Percentiles rank a stretch among this genome's conserved stretches.
These are phyloP conservation scores for Coriaria nepalensis DNA, from an alignment of 306 rosid species.

Conservation along the genomic window DNA sequence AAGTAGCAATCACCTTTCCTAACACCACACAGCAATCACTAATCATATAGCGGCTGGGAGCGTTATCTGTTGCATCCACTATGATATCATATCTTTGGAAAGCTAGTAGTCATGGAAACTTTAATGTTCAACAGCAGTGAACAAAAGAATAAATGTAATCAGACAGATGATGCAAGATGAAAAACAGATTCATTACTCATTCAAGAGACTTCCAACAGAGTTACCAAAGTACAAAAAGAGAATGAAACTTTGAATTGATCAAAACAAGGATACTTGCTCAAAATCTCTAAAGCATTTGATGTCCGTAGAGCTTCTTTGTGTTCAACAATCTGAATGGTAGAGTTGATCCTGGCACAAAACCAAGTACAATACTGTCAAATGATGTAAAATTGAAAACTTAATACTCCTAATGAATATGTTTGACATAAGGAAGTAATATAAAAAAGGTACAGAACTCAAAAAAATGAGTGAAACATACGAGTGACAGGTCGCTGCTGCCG, in stretches of 20 bases:
- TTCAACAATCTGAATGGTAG: conserved; percentile 64
- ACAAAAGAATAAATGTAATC: not conserved
- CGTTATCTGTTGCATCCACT: conserved; percentile 93
- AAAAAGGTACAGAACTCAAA: not conserved
- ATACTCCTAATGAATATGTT: too few relatives aligned
- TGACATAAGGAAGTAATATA: conserved; percentile 5
- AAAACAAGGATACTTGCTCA: conserved; percentile 63
- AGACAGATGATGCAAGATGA: not conserved
- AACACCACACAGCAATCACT: conserved; percentile 93
- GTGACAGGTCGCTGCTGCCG: conserved; percentile 78
- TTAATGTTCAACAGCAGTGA: conserved; percentile 5
- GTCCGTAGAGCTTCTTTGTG: conserved; percentile 70
- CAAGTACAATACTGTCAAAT: conserved; percentile 16
- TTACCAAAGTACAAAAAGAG: not conserved
- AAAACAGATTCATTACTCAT: not conserved
- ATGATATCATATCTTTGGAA: conserved; percentile 62
- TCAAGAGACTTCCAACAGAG: not conserved
- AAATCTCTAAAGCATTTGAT: conserved; percentile 73
- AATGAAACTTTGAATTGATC: not conserved
- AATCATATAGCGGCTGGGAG: conserved; percentile 92
- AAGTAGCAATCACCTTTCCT: conserved; percentile 56
- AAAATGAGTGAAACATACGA: conserved; percentile 34
- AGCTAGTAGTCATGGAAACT: conserved; percentile 29
- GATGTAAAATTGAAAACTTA: too few relatives aligned
- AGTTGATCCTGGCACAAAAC: conserved; percentile 52